Percentiles rank a stretch among this genome's conserved stretches.
Conservation (phyloP, 345 rosid genomes). For the Psidium guajava region DNA sequence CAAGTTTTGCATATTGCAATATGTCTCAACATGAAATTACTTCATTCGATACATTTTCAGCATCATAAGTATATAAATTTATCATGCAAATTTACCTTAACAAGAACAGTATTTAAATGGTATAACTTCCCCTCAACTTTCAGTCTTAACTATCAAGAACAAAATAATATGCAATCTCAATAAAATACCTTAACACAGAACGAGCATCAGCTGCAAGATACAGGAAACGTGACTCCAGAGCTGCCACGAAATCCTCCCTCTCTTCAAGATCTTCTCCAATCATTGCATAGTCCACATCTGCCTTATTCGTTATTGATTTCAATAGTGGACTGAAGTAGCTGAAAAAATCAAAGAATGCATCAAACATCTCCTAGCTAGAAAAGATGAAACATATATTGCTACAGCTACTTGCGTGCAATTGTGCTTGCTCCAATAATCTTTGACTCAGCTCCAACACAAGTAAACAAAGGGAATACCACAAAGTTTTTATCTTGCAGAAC, state of each 20-base stretch:
- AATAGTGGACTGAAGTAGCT: conserved; percentile 89
- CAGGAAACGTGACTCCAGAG: conserved; percentile 77
- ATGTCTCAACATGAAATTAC: not conserved
- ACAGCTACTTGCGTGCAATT: not conserved
- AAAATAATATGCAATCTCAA: not conserved
- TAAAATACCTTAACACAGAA: conserved; percentile 56
- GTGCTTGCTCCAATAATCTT: not conserved
- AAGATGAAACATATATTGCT: not conserved
- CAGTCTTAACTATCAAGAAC: not conserved
- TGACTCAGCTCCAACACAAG: not conserved
- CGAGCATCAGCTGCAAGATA: conserved; percentile 96
- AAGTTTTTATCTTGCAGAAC: not conserved
- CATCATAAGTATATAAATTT: not conserved
- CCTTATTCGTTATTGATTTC: conserved; percentile 47
- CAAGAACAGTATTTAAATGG: not conserved
- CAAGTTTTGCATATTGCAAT: not conserved
- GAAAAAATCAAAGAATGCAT: conserved; percentile 10
- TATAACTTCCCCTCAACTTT: not conserved
- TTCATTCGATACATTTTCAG: not conserved
- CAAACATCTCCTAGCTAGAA: not conserved
- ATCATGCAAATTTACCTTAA: not conserved
- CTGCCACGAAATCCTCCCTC: conserved; percentile 48
- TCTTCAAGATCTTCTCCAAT: conserved; percentile 54
- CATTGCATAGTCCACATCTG: conserved; percentile 45
- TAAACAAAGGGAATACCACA: not conserved